Evolutionary conservation across 805 yeast genomes (phyloP), one percentile per base, ranked within the genome.

Genomic region (Monosporozyma siamensis): DNA sequence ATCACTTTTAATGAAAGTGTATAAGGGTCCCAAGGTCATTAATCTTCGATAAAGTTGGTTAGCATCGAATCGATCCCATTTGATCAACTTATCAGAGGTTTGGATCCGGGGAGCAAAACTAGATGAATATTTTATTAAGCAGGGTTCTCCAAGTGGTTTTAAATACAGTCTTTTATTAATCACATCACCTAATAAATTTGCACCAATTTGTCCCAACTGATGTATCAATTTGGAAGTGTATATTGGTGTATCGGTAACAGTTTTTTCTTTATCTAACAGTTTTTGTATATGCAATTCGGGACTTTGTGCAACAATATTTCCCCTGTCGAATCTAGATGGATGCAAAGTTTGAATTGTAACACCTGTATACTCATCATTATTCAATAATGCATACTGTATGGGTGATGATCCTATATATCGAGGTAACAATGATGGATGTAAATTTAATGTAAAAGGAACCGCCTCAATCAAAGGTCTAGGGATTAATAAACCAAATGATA

Each of bases 391-490:
- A 46, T 77, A 71, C 47, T 90, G 97, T 4, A 92, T 64, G 0
- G 98, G 98, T 1, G 96, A 82, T 0, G 97, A 80, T 1, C 98
- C 98, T 2, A 87, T 74, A 51, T 84, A 77, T 37, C 64, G 66
- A 0, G 98, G 98, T 7, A 92, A 69, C 6, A 88, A 58, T 0
- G 96, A 87, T 0, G 98, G 98, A 58, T 92, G 98, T 1, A 92
- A 87, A 56, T 92, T 92, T 22, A 92, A 56, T 0, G 97, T 94
- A 54, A 60, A 76, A 10, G 60, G 58, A 17, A 79, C 63, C 0
- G 58, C 39, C 0, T 54, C 39, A 1, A 92, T 60, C 48, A 87
- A 76, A 2, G 58, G 44, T 0, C 63, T 64, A 0, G 97, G 97
- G 4, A 92, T 87, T 36, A 90, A 66, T 40, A 70, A 70, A 0